A percentile compares a stretch with the other conserved stretches of the same genome.
These are phyloP conservation scores for Chaetomiaceae sp. DNA, from an alignment of 2,329 filamentous ascomycete species.

Conservation along the genomic window DNA sequence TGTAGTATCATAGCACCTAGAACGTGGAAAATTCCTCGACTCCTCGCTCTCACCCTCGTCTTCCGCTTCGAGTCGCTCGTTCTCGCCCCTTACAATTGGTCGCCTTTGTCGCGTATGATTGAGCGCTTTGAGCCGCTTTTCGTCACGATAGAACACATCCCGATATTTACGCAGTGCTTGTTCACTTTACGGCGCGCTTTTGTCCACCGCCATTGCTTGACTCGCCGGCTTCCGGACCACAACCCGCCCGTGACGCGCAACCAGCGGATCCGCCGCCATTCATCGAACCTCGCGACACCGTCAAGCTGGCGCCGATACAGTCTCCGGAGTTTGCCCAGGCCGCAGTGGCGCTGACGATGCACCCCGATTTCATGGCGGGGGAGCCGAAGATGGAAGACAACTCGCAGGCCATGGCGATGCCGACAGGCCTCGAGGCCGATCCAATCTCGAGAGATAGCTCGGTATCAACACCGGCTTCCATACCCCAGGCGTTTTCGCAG, in stretches of 20 bases:
- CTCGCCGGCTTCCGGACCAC: background rate
- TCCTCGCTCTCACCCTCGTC: background rate
- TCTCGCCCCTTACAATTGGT: background rate
- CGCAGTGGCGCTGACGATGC: conserved; percentile 19
- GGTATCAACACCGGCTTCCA: conserved; percentile 43
- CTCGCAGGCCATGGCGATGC: conserved; percentile 36
- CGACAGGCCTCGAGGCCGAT: conserved; percentile 44
- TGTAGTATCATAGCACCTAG: background rate
- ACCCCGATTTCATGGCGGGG: conserved; percentile 26
- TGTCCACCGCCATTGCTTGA: background rate
- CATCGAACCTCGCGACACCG: conserved; percentile 8
- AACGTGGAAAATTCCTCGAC: background rate
- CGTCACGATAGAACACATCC: background rate
- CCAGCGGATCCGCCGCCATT: background rate
- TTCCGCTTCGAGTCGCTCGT: conserved; percentile 17
- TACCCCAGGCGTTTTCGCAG: conserved; percentile 35
- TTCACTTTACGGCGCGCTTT: background rate
- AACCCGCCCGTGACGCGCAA: no score
- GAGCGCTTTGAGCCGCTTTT: background rate
- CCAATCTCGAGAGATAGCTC: conserved; percentile 48
- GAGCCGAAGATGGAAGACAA: conserved; percentile 45
- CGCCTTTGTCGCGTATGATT: background rate
- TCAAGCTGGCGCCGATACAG: conserved; percentile 29
- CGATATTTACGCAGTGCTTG: background rate
- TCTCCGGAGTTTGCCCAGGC: conserved; percentile 20